Conservation (phyloP, 75 land plant genomes). For the Sequoia sempervirens region DNA sequence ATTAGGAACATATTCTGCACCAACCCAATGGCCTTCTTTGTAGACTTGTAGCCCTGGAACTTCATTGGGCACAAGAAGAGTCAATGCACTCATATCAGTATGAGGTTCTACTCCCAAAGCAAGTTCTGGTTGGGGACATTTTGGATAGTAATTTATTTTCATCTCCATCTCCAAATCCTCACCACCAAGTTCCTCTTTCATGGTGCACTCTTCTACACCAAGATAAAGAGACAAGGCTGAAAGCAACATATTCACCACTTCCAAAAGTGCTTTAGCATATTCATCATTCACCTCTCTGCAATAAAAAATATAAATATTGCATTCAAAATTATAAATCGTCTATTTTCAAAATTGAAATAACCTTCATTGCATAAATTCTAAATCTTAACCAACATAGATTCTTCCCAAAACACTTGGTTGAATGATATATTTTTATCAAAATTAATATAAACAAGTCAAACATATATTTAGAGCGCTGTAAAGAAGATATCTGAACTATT, state of each 20-base stretch:
- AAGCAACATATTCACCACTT: constrained; percentile 40
- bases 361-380: too few relatives aligned
- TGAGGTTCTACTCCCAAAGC: constrained; percentile 53
- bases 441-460: too few relatives aligned
- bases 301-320: not conserved
- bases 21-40: constrained; percentile 44
- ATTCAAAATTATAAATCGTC: too few relatives aligned
- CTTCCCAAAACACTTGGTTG: too few relatives aligned
- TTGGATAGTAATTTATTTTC: constrained; percentile 58
- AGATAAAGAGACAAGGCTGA: constrained; percentile 33
- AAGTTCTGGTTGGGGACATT: constrained; percentile 47
- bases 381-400: too few relatives aligned
- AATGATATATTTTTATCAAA: too few relatives aligned
- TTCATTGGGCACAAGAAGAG: constrained; percentile 27
- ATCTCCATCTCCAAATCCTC: constrained; percentile 31
- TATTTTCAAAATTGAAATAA: too few relatives aligned
- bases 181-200: constrained; percentile 42
- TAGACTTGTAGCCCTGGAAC: constrained; percentile 42
- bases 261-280: constrained; percentile 23
- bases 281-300: constrained; percentile 3
- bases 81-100: constrained; percentile 52
- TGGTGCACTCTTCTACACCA: constrained; percentile 28
- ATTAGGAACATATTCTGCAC: constrained; percentile 17
- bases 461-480: too few relatives aligned
- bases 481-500: too few relatives aligned